Percentiles rank a stretch among this genome's conserved stretches.
Evolutionary conservation across 225 moss, liverwort and hornwort species (phyloP).

Genomic region (Sphagnum tenellum): DNA sequence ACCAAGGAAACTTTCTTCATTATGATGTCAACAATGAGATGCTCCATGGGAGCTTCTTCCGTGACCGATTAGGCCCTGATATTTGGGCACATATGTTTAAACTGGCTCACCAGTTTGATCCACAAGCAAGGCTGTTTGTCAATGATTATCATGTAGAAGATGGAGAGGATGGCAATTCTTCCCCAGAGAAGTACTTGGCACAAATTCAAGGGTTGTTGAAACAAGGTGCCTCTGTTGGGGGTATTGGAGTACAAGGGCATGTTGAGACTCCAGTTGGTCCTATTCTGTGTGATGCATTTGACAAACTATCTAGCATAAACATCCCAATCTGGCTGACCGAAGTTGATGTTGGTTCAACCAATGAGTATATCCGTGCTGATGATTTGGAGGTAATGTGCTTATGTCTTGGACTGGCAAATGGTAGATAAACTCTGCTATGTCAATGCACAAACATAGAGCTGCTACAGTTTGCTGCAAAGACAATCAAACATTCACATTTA

Average conservation of each 20-base stretch:
- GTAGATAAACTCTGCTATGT: too few species aligned
- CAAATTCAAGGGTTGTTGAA: conserved; percentile 42
- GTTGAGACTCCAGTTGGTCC: conserved; percentile 60
- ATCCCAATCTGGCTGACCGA: conserved; percentile 90
- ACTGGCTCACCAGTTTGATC: conserved; percentile 52
- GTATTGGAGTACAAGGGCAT: conserved; percentile 87
- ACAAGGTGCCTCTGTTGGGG: conserved; percentile 71
- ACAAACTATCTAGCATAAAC: conserved; percentile 35
- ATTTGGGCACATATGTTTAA: conserved; percentile 61
- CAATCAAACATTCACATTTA: too few species aligned
- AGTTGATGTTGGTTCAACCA: conserved; percentile 61
- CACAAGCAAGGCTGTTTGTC: conserved; percentile 55
- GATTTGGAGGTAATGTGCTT: conserved; percentile 61
- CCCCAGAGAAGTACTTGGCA: conserved; percentile 49
- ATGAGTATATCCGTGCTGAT: conserved; percentile 71
- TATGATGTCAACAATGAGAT: conserved; percentile 97
- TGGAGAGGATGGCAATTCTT: conserved; percentile 52
- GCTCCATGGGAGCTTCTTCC: conserved; percentile 84
- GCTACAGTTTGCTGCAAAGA: too few species aligned
- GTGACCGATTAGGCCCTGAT: conserved; percentile 31
- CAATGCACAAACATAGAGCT: too few species aligned
- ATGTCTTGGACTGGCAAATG: too few species aligned
- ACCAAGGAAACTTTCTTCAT: conserved; percentile 63
- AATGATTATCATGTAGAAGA: conserved; percentile 89
- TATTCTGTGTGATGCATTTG: conserved; percentile 46